A percentile compares a stretch with the other conserved stretches of the same genome.
Conservation (phyloP, 2,329 filamentous ascomycete species). For the Aureobasidium sp. region DNA sequence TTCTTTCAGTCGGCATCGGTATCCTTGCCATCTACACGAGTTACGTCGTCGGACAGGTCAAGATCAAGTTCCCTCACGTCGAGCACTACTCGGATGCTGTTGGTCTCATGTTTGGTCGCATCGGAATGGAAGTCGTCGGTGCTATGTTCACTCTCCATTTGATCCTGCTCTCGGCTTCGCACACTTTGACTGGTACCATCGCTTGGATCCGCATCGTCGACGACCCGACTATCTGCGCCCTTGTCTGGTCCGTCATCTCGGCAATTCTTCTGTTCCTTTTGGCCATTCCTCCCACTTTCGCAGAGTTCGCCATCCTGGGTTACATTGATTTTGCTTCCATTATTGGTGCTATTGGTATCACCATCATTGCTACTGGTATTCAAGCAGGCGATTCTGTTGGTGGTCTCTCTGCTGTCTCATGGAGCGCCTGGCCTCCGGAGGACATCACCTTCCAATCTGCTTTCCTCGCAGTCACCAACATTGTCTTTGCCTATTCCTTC, state of each 20-base stretch:
- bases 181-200: conserved; percentile 40
- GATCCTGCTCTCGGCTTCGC: conserved; percentile 37
- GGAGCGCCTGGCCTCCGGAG: conserved; percentile 29
- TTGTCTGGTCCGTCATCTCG: conserved; percentile 38
- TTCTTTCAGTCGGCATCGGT: conserved; percentile 49
- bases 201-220: conserved; percentile 38
- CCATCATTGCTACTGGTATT: conserved; percentile 30
- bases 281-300: conserved; percentile 31
- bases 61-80: conserved; percentile 41
- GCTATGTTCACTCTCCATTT: conserved; percentile 39
- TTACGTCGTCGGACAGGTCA: conserved; percentile 56
- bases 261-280: conserved; percentile 33
- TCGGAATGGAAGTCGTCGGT: conserved; percentile 37
- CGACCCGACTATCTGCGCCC: conserved; percentile 32
- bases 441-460: conserved; percentile 43
- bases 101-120: conserved; percentile 34
- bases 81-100: conserved; percentile 41
- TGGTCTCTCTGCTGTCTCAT: conserved; percentile 27
- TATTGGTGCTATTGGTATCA: conserved; percentile 29
- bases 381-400: conserved; percentile 23
- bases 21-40: conserved; percentile 55
- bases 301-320: conserved; percentile 29
- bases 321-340: conserved; percentile 33
- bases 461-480: conserved; percentile 62
- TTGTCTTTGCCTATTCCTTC: conserved; percentile 57